Evolutionary conservation across 1,284 basidiomycete genomes (phyloP).

Genomic region (Microbotryum saponariae): DNA sequence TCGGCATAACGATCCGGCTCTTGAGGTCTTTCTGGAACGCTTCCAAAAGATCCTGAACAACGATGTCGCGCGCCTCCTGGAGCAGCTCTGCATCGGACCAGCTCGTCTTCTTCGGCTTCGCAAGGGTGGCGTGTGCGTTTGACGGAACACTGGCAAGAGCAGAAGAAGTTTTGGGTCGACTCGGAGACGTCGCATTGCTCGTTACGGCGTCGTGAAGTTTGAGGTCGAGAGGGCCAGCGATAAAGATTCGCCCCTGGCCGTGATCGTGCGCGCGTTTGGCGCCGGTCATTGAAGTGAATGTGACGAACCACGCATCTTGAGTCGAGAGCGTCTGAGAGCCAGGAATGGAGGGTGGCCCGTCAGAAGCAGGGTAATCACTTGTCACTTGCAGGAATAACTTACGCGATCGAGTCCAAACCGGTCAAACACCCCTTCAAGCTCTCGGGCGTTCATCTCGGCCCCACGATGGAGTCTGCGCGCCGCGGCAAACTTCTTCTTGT

Average conservation of each 20-base stretch:
- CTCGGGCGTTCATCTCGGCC: slow-evolving; percentile 27
- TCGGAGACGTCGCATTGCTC: background rate
- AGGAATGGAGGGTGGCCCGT: background rate
- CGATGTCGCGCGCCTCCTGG: slow-evolving; percentile 53
- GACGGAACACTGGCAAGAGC: background rate
- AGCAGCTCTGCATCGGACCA: slow-evolving; percentile 48
- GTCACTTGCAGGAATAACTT: slow-evolving; percentile 13
- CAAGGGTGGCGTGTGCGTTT: slow-evolving; percentile 34
- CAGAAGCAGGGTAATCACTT: background rate
- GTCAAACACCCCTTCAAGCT: slow-evolving; percentile 33
- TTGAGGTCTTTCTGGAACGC: slow-evolving; percentile 62
- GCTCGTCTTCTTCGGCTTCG: slow-evolving; percentile 49
- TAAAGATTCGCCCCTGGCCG: slow-evolving; percentile 50
- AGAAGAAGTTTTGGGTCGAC: background rate
- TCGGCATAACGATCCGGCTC: slow-evolving; percentile 55
- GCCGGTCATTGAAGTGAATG: slow-evolving; percentile 25
- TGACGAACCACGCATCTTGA: slow-evolving; percentile 39
- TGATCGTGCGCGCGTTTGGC: slow-evolving; percentile 45
- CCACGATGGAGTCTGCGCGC: slow-evolving; percentile 19
- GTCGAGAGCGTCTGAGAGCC: slow-evolving; percentile 36
- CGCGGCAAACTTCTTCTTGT: slow-evolving; percentile 14
- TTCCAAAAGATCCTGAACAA: slow-evolving; percentile 56
- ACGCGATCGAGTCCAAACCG: slow-evolving; percentile 18
- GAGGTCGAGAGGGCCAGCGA: slow-evolving; percentile 55
- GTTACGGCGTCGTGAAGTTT: slow-evolving; percentile 51